Base-by-base conservation (phyloP, 2,329 filamentous ascomycete species). In the Colletotrichum incanum region DNA sequence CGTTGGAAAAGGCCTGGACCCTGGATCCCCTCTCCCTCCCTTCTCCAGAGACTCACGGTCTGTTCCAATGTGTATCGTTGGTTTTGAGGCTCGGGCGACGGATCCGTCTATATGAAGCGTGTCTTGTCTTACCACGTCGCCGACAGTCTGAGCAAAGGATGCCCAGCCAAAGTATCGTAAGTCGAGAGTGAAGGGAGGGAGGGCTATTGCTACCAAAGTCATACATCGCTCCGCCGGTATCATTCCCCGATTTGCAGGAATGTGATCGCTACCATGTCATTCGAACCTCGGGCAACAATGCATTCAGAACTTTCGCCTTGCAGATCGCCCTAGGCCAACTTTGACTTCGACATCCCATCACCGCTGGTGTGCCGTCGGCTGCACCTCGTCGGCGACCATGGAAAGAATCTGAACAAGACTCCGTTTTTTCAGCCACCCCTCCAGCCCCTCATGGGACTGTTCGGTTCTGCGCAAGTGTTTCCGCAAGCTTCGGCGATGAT, bases 331-430 rank as follows among this genome's bases (percentile, higher is more conserved):
- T 39, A n/a, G 41, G 39, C 23, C 45, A 31, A 31, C 8, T 58
- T 69, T 64, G 65, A 41, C 45, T 20, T 63, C 52, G 34, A 28
- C 31, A 28, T 64, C 20, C n/a, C 70, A 72, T 69, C 66, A 72
- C 65, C 66, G 70, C 65, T 47, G 54, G 60, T 72, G n/a, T 61
- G 54, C 50, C 9, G 26, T 69, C 47, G 45, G 59, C 59, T 72
- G 70, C 70, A 72, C 31, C 37, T 72, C 70, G 70, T 72, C 28
- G 54, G 70, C 54, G 65, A 72, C 70, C 70, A 62, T 58, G 45
- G 59, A 72, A 72, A 72, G 70, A 72, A 72, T 72, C 70, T 72
- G 65, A 59, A 47, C 65, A 14, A 8, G 54, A 65, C 70, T 70
- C 70, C 70, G 70, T 54, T 72, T 72, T 34, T 60, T 47, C 65